A percentile compares a stretch with the other conserved stretches of the same genome.
These are phyloP conservation scores for Coemansia erecta DNA, from an alignment of 192 early-diverging fungal genomes.

Conservation along the genomic window DNA sequence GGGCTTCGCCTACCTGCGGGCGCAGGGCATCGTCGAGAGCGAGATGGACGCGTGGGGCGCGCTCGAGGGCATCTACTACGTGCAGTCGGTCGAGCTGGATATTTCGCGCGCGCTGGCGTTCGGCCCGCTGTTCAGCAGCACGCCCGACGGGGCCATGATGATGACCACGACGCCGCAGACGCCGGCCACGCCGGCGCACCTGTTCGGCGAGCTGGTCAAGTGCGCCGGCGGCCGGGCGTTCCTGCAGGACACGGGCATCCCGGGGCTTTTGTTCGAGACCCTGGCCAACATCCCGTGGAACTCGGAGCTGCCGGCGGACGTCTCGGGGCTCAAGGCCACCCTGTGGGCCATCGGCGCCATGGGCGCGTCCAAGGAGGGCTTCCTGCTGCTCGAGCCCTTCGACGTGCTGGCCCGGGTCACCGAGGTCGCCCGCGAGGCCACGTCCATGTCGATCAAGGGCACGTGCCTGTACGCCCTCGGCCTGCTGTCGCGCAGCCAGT, in stretches of 20 bases:
- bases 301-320: slow-evolving; percentile 30
- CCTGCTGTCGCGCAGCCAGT: slow-evolving; percentile 41
- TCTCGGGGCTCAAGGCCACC: slow-evolving; percentile 47
- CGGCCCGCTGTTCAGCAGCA: slow-evolving; percentile 52
- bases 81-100: slow-evolving; percentile 51
- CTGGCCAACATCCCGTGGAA: slow-evolving; percentile 49
- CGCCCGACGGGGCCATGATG: slow-evolving; percentile 43
- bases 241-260: slow-evolving; percentile 25
- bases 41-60: slow-evolving; percentile 54
- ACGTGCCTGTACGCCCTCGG: slow-evolving; percentile 48
- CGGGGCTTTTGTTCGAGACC: slow-evolving; percentile 49
- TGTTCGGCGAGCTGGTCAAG: slow-evolving; percentile 49
- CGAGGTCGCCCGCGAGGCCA: slow-evolving; percentile 26
- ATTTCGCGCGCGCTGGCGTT: slow-evolving; percentile 42
- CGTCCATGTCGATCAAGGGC: slow-evolving; percentile 42
- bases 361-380: slow-evolving; percentile 44
- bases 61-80: slow-evolving; percentile 45
- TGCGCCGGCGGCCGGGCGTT: slow-evolving; percentile 29
- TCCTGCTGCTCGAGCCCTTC: slow-evolving; percentile 35
- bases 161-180: slow-evolving; percentile 48
- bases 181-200: slow-evolving; percentile 44
- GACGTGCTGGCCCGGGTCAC: slow-evolving; percentile 30
- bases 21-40: slow-evolving; percentile 41
- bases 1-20: slow-evolving; percentile 36
- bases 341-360: slow-evolving; percentile 54